Percentiles rank a stretch among this genome's conserved stretches.
phyloP scores from a whole-genome alignment of 768 basidiomycete genomes.

The Podaxis sp. region DNA sequence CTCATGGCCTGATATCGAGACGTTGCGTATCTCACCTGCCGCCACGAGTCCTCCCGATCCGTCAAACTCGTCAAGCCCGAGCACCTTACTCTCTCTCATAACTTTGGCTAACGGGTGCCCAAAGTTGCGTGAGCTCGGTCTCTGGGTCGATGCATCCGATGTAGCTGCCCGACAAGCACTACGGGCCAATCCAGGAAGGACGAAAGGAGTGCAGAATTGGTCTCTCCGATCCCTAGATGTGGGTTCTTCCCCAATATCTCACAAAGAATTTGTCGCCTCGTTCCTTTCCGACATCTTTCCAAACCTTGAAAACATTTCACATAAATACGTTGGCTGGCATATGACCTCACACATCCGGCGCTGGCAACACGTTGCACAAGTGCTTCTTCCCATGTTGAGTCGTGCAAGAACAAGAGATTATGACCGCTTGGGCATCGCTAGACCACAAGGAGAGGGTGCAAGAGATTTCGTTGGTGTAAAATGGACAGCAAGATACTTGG shows the following conservation, averaged over 20 bases:
- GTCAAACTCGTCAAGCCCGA: no score
- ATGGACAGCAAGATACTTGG: background rate
- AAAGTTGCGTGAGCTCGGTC: background rate
- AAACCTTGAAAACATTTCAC: background rate
- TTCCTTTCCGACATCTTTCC: background rate
- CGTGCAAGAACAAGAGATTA: background rate
- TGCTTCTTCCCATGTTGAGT: background rate
- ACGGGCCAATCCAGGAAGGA: background rate
- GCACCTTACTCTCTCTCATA: background rate
- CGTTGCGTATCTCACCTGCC: background rate
- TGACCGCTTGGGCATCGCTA: background rate
- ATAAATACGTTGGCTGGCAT: background rate
- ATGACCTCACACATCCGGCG: background rate
- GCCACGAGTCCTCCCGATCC: background rate
- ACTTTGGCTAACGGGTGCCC: background rate
- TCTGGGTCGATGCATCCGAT: background rate
- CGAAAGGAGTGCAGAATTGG: background rate
- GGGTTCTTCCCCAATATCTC: background rate
- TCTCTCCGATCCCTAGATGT: background rate
- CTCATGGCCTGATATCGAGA: background rate
- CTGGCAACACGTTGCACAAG: background rate
- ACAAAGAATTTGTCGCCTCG: background rate
- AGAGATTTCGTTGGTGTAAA: no score
- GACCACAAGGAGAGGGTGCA: background rate
- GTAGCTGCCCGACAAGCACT: background rate